These are phyloP conservation scores for Funneliformis caledonium DNA, from an alignment of 371 early-diverging fungal genomes.

Conservation along the genomic window DNA sequence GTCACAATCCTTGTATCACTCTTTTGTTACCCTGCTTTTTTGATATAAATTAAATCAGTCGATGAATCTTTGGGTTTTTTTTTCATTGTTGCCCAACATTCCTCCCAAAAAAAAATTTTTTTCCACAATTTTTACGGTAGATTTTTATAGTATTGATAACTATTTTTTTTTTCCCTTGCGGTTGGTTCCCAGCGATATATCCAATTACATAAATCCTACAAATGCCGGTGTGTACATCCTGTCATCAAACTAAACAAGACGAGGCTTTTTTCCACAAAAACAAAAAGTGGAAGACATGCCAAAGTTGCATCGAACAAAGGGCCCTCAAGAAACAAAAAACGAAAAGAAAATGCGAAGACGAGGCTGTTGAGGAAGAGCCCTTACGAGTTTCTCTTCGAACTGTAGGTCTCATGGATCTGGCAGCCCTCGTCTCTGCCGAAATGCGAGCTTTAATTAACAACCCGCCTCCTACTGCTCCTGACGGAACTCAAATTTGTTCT, in stretches of 20 bases:
- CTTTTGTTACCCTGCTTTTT: neutral
- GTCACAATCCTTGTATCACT: neutral
- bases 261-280: slow-evolving; percentile 40
- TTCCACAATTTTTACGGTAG: slow-evolving; percentile 12
- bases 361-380: slow-evolving; percentile 21
- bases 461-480: slow-evolving; percentile 24
- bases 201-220: slow-evolving; percentile 5
- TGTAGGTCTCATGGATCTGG: slow-evolving; percentile 32
- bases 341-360: slow-evolving; percentile 37
- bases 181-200: slow-evolving; percentile 31
- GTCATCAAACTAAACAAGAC: slow-evolving; percentile 39
- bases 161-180: slow-evolving; percentile 12
- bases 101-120: neutral
- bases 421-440: slow-evolving; percentile 24
- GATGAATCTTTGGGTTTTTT: neutral
- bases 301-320: slow-evolving; percentile 35
- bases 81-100: slow-evolving; percentile 21
- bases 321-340: slow-evolving; percentile 33
- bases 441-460: slow-evolving; percentile 1
- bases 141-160: neutral
- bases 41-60: slow-evolving; percentile 17
- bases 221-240: slow-evolving; percentile 40
- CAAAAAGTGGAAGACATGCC: slow-evolving; percentile 41
- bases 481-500: slow-evolving; percentile 17
- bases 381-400: slow-evolving; percentile 23